phyloP scores from a whole-genome alignment of 495 filamentous ascomycete species.

The Astrocystis sublimbata region DNA sequence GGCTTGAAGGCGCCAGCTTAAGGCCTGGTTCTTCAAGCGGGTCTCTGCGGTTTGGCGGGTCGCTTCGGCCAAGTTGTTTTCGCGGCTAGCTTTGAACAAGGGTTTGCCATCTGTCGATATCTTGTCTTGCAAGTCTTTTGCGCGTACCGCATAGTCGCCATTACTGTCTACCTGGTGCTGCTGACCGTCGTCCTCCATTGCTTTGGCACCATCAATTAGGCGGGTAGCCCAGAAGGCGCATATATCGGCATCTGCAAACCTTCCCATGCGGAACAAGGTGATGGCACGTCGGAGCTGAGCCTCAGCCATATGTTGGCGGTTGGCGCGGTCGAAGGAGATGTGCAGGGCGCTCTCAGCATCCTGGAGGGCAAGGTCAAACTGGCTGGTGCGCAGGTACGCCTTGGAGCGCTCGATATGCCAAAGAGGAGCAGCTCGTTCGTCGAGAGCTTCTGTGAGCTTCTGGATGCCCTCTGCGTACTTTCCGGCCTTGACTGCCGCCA shows the following conservation, averaged over 20 bases:
- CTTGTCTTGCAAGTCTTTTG: constrained; percentile 28
- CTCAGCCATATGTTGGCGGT: constrained; percentile 74
- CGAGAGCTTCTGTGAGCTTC: constrained; percentile 76
- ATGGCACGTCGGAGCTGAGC: constrained; percentile 82
- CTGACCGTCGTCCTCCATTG: constrained; percentile 43
- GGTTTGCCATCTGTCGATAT: no score
- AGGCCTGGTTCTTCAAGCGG: constrained; percentile 29
- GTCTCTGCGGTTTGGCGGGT: constrained; percentile 7
- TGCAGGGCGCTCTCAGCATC: constrained; percentile 81
- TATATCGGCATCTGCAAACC: constrained; percentile 74
- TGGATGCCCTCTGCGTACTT: constrained; percentile 68
- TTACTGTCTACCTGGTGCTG: constrained; percentile 39
- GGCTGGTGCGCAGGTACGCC: constrained; percentile 67
- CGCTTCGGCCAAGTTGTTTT: constrained; percentile 21
- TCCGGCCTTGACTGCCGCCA: constrained; percentile 61
- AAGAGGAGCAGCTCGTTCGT: constrained; percentile 64
- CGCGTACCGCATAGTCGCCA: constrained; percentile 41
- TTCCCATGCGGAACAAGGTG: constrained; percentile 66
- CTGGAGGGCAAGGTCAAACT: constrained; percentile 59
- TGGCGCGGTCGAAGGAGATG: constrained; percentile 69
- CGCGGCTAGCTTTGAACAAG: constrained; percentile 32
- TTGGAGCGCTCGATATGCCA: constrained; percentile 90
- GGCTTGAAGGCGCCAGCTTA: constrained; percentile 42
- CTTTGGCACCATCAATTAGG: constrained; percentile 48
- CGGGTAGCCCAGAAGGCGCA: constrained; percentile 68